These are phyloP conservation scores for Candida dubliniensis DNA, from an alignment of 1,139 yeast genomes.

Conservation along the genomic window DNA sequence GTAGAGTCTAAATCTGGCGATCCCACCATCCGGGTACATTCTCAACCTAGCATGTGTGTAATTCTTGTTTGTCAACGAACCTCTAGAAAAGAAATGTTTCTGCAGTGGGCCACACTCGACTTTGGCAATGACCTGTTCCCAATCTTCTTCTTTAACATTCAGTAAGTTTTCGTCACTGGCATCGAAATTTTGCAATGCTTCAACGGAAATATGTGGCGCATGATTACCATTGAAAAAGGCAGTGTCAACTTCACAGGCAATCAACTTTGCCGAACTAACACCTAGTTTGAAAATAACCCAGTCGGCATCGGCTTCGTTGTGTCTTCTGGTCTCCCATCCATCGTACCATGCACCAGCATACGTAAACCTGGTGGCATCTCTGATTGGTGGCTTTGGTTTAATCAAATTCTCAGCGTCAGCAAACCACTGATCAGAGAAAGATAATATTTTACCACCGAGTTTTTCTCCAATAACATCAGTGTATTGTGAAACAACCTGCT, in stretches of 20 bases:
- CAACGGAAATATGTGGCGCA: conserved; percentile 87
- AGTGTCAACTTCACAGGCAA: conserved; percentile 88
- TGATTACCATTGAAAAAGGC: conserved; percentile 93
- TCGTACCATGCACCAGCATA: conserved; percentile 96
- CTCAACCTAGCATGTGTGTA: conserved; percentile 80
- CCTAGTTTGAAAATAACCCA: conserved; percentile 85
- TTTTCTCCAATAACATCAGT: conserved; percentile 81
- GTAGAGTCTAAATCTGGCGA: conserved; percentile 87
- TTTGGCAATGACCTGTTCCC: conserved; percentile 72
- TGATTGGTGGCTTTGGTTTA: conserved; percentile 73
- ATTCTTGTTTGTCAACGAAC: conserved; percentile 49
- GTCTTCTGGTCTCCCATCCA: conserved; percentile 98
- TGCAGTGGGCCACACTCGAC: conserved; percentile 86
- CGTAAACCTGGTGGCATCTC: conserved; percentile 77
- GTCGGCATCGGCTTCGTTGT: conserved; percentile 78
- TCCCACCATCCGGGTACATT: conserved; percentile 98
- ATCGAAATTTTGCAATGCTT: conserved; percentile 52
- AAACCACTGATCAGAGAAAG: conserved; percentile 88
- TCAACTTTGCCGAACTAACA: conserved; percentile 73
- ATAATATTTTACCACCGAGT: conserved; percentile 71
- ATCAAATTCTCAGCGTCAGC: conserved; percentile 90
- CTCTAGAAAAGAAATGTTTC: conserved; percentile 75
- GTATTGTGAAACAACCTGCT: conserved; percentile 47
- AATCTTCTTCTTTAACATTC: conserved; percentile 24
- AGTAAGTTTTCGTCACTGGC: conserved; percentile 23